Conservation (phyloP, 805 yeast genomes). For the Candida glaebosa region DNA sequence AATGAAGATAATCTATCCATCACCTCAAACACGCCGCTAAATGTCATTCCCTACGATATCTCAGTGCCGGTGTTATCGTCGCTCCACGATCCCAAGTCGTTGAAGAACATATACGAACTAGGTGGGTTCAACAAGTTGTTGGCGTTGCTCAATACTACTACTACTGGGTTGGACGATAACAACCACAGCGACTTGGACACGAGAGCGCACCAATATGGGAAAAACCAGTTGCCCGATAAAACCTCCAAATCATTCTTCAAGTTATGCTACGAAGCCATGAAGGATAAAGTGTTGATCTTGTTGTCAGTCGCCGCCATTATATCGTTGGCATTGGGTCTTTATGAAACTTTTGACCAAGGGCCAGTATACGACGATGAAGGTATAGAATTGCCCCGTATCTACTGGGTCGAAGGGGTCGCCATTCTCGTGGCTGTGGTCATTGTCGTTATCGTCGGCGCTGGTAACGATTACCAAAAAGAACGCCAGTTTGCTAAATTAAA, state of each 20-base stretch:
- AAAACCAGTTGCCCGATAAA: slow-evolving; percentile 68
- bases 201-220: slow-evolving; percentile 57
- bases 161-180: slow-evolving; percentile 39
- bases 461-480: slow-evolving; percentile 96
- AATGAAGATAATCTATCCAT: slow-evolving; percentile 4
- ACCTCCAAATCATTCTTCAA: slow-evolving; percentile 63
- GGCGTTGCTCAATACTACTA: slow-evolving; percentile 33
- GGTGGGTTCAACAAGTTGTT: slow-evolving; percentile 44
- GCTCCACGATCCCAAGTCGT: slow-evolving; percentile 59
- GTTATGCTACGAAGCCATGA: slow-evolving; percentile 78
- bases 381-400: slow-evolving; percentile 72
- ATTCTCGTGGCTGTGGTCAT: slow-evolving; percentile 87
- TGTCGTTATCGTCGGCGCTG: slow-evolving; percentile 90
- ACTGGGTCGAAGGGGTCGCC: slow-evolving; percentile 99
- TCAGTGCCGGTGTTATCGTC: background rate
- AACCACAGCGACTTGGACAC: slow-evolving; percentile 24
- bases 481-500: slow-evolving; percentile 85
- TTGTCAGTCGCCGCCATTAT: slow-evolving; percentile 83
- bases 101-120: slow-evolving; percentile 35
- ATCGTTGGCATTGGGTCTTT: slow-evolving; percentile 85
- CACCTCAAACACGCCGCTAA: slow-evolving; percentile 7
- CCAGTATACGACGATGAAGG: slow-evolving; percentile 78
- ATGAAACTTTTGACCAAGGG: slow-evolving; percentile 86
- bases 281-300: slow-evolving; percentile 86
- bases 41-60: slow-evolving; percentile 2